Base-by-base conservation (phyloP, 2,329 filamentous ascomycete genomes). In the Dothideomycetidae sp. region DNA sequence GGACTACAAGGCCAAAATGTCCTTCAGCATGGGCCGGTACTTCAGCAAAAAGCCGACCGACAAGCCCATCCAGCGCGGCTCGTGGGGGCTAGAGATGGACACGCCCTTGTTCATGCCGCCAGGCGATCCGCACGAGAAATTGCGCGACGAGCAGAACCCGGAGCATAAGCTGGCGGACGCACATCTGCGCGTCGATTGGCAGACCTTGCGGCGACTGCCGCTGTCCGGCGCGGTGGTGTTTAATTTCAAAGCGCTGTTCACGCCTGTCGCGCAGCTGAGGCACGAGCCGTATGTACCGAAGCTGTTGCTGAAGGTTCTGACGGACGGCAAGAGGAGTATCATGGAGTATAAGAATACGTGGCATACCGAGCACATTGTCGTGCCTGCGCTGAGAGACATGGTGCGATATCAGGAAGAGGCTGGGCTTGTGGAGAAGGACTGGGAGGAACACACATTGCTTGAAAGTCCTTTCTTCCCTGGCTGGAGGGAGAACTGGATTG, bases 231-330 rank as follows among this genome's bases (percentile, higher is more conserved):
- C 70, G 0, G 63, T 93, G 1, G 71, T 84, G 0, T 93, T 93
- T 63, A 92, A 90, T 55, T 93, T 88, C 70, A 92, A 88, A 52
- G 82, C 79, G 0, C 57, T 90, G 0, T 92, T 92, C 57, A 90
- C 82, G 0, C 79, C 80, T 0, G 54, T 93, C 0, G 53, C 66
- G 0, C 73, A 79, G 44, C 75, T 92, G 40, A 62, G 71, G 2
- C 66, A 79, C 40, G 84, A 93, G 54, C 71, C 80, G 0, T 79
- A 74, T 32, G 61, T 93, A 0, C 84, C 84, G 0, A 71, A 70
- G 0, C 53, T 92, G 4, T 37, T 84, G 2, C 56, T 74, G 2
- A 81, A 78, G 56, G 61, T 90, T 1, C 48, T 88, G n/a, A 69
- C 63, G 13, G 73, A 82, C 18, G 81, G 78, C 2, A 84, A 84